Evolutionary conservation across 1,139 yeast genomes (phyloP).

Genomic region (Scheffersomyces stambukii): DNA sequence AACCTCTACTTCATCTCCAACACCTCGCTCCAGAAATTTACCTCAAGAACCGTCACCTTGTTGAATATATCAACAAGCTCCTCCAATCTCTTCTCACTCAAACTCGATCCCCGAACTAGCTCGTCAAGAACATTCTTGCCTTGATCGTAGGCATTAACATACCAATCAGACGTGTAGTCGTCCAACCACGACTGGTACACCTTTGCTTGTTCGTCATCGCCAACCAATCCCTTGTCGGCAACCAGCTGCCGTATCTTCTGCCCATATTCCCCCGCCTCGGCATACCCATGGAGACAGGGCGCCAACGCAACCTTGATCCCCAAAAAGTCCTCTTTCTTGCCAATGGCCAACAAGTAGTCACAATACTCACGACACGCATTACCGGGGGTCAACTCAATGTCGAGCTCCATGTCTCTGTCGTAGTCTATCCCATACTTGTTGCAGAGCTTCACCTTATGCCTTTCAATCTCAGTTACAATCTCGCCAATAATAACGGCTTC

Average conservation of each 20-base stretch:
- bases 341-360: slow-evolving; percentile 52
- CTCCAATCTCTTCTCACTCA: slow-evolving; percentile 39
- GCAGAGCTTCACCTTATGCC: slow-evolving; percentile 51
- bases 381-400: slow-evolving; percentile 43
- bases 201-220: slow-evolving; percentile 14
- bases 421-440: slow-evolving; percentile 42
- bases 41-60: slow-evolving; percentile 55
- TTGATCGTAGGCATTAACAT: slow-evolving; percentile 42
- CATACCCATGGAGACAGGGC: slow-evolving; percentile 77
- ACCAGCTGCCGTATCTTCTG: slow-evolving; percentile 11
- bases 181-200: slow-evolving; percentile 56
- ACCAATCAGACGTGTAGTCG: slow-evolving; percentile 59
- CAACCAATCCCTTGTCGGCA: slow-evolving; percentile 6
- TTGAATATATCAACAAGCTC: slow-evolving; percentile 55
- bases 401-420: slow-evolving; percentile 38
- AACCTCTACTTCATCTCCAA: slow-evolving; percentile 7
- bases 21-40: slow-evolving; percentile 60
- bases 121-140: slow-evolving; percentile 38
- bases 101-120: slow-evolving; percentile 15
- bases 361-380: slow-evolving; percentile 59
- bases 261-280: slow-evolving; percentile 43
- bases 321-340: slow-evolving; percentile 52
- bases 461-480: slow-evolving; percentile 52
- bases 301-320: slow-evolving; percentile 66
- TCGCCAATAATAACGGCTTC: slow-evolving; percentile 50